Evolutionary conservation across 306 rosid species (phyloP).

Genomic region (Rubus parviflorus): DNA sequence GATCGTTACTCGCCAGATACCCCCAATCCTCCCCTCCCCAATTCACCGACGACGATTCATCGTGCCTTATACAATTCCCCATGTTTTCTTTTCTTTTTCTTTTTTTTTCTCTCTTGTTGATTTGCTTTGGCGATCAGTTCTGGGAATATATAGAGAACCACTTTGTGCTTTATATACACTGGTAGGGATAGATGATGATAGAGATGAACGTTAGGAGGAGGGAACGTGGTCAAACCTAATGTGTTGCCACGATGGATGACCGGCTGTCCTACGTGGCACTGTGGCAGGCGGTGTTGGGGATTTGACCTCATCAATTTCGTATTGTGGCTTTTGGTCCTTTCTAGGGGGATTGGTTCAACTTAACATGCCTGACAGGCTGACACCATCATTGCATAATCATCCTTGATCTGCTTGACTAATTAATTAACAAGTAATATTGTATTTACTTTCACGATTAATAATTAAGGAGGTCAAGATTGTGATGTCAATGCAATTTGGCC

Average conservation of each 20-base stretch:
- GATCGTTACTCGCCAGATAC: constrained; percentile 3
- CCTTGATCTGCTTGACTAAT: neutral
- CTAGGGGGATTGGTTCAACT: constrained; percentile 11
- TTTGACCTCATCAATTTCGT: constrained; percentile 18
- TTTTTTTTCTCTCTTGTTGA: neutral
- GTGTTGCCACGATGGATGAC: constrained; percentile 36
- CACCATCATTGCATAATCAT: neutral
- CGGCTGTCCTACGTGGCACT: constrained; percentile 35
- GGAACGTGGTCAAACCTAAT: constrained; percentile 41
- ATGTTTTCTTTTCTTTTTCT: constrained; percentile 13
- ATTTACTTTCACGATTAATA: neutral
- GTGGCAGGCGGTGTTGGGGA: neutral
- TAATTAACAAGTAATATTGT: neutral
- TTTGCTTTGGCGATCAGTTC: neutral
- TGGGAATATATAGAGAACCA: neutral
- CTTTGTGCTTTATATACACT: constrained; percentile 14
- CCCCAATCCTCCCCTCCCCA: constrained; percentile 55
- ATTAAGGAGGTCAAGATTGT: constrained; percentile 9
- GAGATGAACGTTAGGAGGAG: neutral
- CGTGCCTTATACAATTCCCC: constrained; percentile 80
- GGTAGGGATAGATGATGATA: neutral
- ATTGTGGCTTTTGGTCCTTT: neutral
- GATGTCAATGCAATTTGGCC: constrained; percentile 4
- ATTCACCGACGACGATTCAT: constrained; percentile 28
- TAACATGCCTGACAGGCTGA: constrained; percentile 1